Conservation (phyloP, 208 protist genomes). For the Leishmania martiniquensis region DNA sequence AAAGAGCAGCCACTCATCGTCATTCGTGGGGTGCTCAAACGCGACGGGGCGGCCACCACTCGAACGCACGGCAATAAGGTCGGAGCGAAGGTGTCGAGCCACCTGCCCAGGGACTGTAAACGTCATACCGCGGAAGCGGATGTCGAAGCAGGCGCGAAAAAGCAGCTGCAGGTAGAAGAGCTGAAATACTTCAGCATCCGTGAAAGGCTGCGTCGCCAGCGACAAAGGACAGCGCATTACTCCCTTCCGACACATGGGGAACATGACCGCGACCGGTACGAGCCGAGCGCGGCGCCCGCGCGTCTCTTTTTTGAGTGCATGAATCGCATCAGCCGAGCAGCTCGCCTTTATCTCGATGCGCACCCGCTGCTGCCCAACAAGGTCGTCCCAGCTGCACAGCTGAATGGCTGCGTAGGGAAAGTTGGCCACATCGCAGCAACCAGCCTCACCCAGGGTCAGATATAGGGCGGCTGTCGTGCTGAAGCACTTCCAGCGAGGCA, state of each 20-base stretch:
- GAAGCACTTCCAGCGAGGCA: slow-evolving; percentile 63
- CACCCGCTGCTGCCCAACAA: slow-evolving; percentile 27
- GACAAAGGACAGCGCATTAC: slow-evolving; percentile 31
- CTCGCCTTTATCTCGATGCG: slow-evolving; percentile 33
- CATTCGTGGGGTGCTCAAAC: slow-evolving; percentile 56
- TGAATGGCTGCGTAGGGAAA: slow-evolving; percentile 59
- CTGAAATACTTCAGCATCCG: slow-evolving; percentile 88
- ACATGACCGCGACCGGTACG: slow-evolving; percentile 37
- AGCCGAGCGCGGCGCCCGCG: slow-evolving; percentile 6
- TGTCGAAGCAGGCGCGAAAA: slow-evolving; percentile 77
- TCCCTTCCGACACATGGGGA: slow-evolving; percentile 37
- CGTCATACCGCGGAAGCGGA: slow-evolving; percentile 57
- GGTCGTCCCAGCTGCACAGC: slow-evolving; percentile 40
- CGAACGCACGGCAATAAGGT: slow-evolving; percentile 47
- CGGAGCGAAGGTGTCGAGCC: slow-evolving; percentile 40
- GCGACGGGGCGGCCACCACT: slow-evolving; percentile 47
- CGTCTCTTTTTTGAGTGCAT: slow-evolving; percentile 7
- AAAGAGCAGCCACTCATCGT: slow-evolving; percentile 59
- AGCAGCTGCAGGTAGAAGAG: slow-evolving; percentile 85
- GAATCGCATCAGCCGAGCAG: slow-evolving; percentile 16
- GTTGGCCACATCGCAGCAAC: slow-evolving; percentile 43
- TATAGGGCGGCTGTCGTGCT: slow-evolving; percentile 55
- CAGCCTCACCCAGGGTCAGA: slow-evolving; percentile 49
- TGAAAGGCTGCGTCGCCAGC: slow-evolving; percentile 64
- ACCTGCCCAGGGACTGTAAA: slow-evolving; percentile 18